Evolutionary conservation across 1,284 basidiomycete genomes (phyloP).

Genomic region (Trichosporon coremiiforme): DNA sequence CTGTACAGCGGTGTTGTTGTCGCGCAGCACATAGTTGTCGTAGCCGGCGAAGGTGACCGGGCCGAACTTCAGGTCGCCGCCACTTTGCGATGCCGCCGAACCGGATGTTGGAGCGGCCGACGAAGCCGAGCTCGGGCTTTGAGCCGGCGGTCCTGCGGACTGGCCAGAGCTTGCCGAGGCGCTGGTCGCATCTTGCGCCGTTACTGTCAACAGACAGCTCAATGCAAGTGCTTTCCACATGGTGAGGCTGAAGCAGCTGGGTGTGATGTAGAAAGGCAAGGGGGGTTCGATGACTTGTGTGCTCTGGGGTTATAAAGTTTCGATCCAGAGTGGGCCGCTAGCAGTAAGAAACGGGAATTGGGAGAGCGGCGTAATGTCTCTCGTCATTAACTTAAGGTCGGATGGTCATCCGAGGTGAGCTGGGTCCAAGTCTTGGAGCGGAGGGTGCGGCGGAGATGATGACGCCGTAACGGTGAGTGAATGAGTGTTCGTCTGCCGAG

Average conservation of each 20-base stretch:
- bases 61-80: slow-evolving; percentile 33
- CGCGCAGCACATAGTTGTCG: slow-evolving; percentile 58
- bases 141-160: background rate
- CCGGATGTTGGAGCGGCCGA: background rate
- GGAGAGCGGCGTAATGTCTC: background rate
- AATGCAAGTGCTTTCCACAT: slow-evolving; percentile 9
- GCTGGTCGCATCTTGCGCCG: background rate
- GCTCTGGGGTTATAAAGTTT: background rate
- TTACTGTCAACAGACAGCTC: slow-evolving; percentile 1
- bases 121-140: background rate
- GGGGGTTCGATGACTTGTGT: background rate
- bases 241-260: background rate
- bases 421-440: slow-evolving; percentile 1
- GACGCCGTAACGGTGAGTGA: slow-evolving; percentile 1
- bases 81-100: background rate
- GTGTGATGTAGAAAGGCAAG: background rate
- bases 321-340: slow-evolving; percentile 5
- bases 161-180: background rate
- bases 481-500: too few relatives aligned
- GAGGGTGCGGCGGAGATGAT: background rate
- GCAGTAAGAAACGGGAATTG: background rate
- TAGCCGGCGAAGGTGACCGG: slow-evolving; percentile 53
- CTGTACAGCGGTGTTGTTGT: slow-evolving; percentile 56
- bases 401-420: slow-evolving; percentile 2
- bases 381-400: slow-evolving; percentile 1